These are phyloP conservation scores for Fusarium stilboides DNA, from an alignment of 2,329 filamentous ascomycete genomes.

Conservation along the genomic window DNA sequence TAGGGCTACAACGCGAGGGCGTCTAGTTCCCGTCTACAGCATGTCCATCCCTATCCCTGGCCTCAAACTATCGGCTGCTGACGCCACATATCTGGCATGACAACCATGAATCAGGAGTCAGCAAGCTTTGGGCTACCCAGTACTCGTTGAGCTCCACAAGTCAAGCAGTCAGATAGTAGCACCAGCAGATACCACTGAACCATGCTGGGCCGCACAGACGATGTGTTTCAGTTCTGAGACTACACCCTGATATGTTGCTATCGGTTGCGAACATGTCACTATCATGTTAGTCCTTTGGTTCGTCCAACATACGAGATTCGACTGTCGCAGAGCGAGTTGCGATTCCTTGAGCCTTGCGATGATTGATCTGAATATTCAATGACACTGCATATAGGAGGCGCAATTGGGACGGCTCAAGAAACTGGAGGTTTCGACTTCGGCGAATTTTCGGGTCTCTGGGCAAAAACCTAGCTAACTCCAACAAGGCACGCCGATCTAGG, in stretches of 20 bases:
- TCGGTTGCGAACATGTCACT: slow-evolving; percentile 26
- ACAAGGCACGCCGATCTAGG: slow-evolving; percentile 40
- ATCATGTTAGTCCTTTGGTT: slow-evolving; percentile 13
- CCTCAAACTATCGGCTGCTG: slow-evolving; percentile 46
- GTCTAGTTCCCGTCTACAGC: slow-evolving; percentile 39
- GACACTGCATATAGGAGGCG: slow-evolving; percentile 13
- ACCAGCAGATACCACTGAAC: slow-evolving; percentile 33
- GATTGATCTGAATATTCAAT: not conserved
- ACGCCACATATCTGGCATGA: slow-evolving; percentile 51
- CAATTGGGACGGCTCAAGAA: slow-evolving; percentile 6
- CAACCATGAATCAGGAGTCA: slow-evolving; percentile 47
- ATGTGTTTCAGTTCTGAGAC: slow-evolving; percentile 44
- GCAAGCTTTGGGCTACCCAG: slow-evolving; percentile 32
- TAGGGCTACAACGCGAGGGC: slow-evolving; percentile 35
- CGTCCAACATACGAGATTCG: not conserved
- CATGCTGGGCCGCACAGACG: slow-evolving; percentile 42
- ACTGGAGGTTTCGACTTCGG: slow-evolving; percentile 22
- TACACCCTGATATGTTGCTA: slow-evolving; percentile 35
- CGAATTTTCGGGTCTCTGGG: slow-evolving; percentile 40
- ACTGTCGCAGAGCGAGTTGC: slow-evolving; percentile 1
- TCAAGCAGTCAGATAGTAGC: slow-evolving; percentile 45
- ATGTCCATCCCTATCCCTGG: slow-evolving; percentile 35
- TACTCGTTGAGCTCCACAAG: slow-evolving; percentile 45
- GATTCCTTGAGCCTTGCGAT: not conserved
- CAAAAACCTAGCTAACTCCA: slow-evolving; percentile 31